Base-by-base conservation (phyloP, 768 basidiomycete species). In the Botryobasidium botryosum region DNA sequence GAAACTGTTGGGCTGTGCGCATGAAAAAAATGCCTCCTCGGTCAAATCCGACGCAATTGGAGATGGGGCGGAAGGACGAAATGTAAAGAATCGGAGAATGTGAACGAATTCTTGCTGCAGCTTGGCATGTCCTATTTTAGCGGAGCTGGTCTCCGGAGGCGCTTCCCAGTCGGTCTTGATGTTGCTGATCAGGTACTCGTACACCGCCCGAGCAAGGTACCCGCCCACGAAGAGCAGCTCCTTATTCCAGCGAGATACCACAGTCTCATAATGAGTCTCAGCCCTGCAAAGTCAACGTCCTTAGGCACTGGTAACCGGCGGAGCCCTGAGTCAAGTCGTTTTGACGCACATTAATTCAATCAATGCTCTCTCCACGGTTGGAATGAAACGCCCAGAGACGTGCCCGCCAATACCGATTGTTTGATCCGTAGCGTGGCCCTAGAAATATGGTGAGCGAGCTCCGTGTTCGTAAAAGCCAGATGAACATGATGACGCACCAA, bases 281-380 rank as follows among this genome's bases (percentile, higher is more conserved):
- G 91, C 87, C 55, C 82, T 86, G 40, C 1, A 42, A 29, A 35
- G 10, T 2, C 18, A 17, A 20, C 12, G n/a, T 7, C 28, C 45
- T 76, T 61, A 55, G 17, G 17, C n/a, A n/a, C n/a, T n/a, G n/a
- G n/a, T n/a, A n/a, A n/a, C n/a, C n/a, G n/a, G n/a, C n/a, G n/a
- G n/a, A n/a, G n/a, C n/a, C n/a, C n/a, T n/a, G n/a, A n/a, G n/a
- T n/a, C n/a, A n/a, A n/a, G n/a, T n/a, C n/a, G n/a, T n/a, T 21
- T 18, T 27, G 4, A 48, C 50, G 35, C 32, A 84, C 79, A 87
- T 78, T 25, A 91, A 64, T 60, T 86, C 88, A 50, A 91, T 80
- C 0, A 81, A 82, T 62, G 96, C 92, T 50, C 92, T 73, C 59
- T 97, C 92, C 6, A 97, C 91, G 0, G 91, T 96, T 8, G 88